Base-by-base conservation (phyloP, 139 green algal genomes). In the Choricystis sp. region DNA sequence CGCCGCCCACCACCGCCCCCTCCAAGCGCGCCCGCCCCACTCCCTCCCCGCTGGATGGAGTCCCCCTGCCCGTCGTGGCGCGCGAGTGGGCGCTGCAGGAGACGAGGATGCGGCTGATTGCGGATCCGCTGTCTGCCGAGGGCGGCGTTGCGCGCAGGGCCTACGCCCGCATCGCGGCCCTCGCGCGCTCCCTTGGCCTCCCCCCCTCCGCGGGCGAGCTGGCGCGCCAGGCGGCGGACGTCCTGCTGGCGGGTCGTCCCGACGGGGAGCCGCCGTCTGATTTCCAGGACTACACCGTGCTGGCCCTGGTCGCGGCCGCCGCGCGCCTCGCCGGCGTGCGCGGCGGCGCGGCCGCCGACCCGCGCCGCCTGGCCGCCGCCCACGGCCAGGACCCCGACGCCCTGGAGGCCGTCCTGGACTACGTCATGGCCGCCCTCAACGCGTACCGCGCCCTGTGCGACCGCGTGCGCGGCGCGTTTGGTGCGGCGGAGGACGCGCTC, bases 211-310 rank as follows among this genome's bases (percentile, higher is more conserved):
- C 83, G 4, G 64, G 66, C 9, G 81, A 88, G 67, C 75, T 88
- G 65, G 80, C 71, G 2, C 74, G 3, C 31, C 78, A 88, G 76
- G 79, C 81, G 19, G 84, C 84, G 1, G 74, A 91, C 75, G 86
- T 94, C 56, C 73, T 94, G 66, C 67, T 94, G 52, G 84, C 90
- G 68, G 88, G 89, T 81, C 72, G 86, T 9, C 66, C 68, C 14
- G 68, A 82, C 29, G 61, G 70, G 1, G 84, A 91, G 72, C 66
- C 76, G 0, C 75, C 85, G 56, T 81, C 65, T 29, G 84, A 91
- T 69, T 94, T 94, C 78, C 80, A 83, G 71, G 85, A 91, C 69
- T 91, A 94, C 75, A 89, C 83, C 3, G 66, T 94, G 59, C 77
- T 94, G 24, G 82, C 86, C 3, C 61, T 91, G 5, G 72, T 83